Conservation (phyloP, 768 basidiomycete species). For the Peribolospora baueri region DNA sequence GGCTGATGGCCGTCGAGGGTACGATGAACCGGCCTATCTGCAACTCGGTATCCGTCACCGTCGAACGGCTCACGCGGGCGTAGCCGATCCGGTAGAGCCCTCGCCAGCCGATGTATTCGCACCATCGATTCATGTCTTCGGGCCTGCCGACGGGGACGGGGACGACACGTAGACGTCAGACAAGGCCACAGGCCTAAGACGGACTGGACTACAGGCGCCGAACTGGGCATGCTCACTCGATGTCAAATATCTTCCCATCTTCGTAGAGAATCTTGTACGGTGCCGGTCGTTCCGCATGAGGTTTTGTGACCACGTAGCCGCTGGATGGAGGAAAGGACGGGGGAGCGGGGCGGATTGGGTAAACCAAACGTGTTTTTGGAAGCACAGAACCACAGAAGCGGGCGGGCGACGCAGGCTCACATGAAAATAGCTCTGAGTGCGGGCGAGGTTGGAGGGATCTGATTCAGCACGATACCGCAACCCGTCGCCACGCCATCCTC, state of each 20-base stretch:
- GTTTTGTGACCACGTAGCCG: slow-evolving; percentile 46
- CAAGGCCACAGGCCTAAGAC: not conserved
- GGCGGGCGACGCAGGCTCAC: slow-evolving; percentile 12
- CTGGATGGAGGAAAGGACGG: not conserved
- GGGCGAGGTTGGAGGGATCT: not conserved
- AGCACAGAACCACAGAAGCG: not conserved
- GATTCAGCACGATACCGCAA: not conserved
- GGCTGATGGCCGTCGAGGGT: slow-evolving; percentile 19
- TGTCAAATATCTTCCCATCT: slow-evolving; percentile 59
- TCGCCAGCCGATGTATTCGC: slow-evolving; percentile 73
- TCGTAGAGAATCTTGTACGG: slow-evolving; percentile 51
- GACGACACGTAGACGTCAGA: too few relatives aligned
- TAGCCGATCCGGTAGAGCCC: slow-evolving; percentile 50
- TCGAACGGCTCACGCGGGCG: slow-evolving; percentile 38
- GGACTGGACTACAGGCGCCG: not conserved
- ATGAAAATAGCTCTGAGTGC: slow-evolving; percentile 34
- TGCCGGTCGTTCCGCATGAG: slow-evolving; percentile 36
- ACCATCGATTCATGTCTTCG: slow-evolving; percentile 28
- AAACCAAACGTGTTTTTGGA: not conserved
- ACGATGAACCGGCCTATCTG: slow-evolving; percentile 68
- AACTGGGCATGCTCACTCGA: slow-evolving; percentile 27
- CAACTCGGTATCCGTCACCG: slow-evolving; percentile 71
- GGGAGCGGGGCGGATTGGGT: not conserved
- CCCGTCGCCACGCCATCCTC: too few relatives aligned
- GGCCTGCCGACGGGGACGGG: not conserved